A percentile compares a stretch with the other conserved stretches of the same genome.
These are phyloP conservation scores for Prunus davidiana DNA, from an alignment of 306 rosid species.

Conservation along the genomic window DNA sequence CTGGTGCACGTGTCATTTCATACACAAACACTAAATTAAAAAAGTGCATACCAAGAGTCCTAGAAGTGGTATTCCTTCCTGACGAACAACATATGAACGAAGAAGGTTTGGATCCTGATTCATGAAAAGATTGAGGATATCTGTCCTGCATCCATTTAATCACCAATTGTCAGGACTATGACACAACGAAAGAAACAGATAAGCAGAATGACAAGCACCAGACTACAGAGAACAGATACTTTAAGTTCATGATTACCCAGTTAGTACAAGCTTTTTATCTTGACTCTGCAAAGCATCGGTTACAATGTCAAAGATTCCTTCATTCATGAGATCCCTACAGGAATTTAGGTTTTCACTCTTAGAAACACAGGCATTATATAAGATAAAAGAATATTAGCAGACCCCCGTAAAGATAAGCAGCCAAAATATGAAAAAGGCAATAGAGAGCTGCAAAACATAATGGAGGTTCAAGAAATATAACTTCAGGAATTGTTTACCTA, in stretches of 20 bases:
- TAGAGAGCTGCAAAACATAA: neutral
- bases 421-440: constrained; percentile 7
- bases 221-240: constrained; percentile 20
- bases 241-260: constrained; percentile 65
- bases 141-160: constrained; percentile 95
- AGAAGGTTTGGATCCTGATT: constrained; percentile 96
- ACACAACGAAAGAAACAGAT: neutral
- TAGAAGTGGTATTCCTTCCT: constrained; percentile 78
- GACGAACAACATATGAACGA: constrained; percentile 85
- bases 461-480: constrained; percentile 13
- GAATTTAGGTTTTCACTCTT: constrained; percentile 23
- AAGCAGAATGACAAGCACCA: constrained; percentile 16
- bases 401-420: constrained; percentile 6
- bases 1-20: constrained; percentile 12
- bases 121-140: constrained; percentile 92
- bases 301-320: constrained; percentile 84
- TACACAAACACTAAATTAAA: neutral
- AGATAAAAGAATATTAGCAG: constrained; percentile 3
- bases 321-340: constrained; percentile 89
- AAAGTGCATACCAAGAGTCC: constrained; percentile 70
- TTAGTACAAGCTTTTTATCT: constrained; percentile 82
- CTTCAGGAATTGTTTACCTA: constrained; percentile 45
- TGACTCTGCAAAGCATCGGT: constrained; percentile 70
- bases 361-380: constrained; percentile 7
- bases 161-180: constrained; percentile 36